Conservation (phyloP, 495 filamentous ascomycete species). For the Penicillium pancosmium region DNA sequence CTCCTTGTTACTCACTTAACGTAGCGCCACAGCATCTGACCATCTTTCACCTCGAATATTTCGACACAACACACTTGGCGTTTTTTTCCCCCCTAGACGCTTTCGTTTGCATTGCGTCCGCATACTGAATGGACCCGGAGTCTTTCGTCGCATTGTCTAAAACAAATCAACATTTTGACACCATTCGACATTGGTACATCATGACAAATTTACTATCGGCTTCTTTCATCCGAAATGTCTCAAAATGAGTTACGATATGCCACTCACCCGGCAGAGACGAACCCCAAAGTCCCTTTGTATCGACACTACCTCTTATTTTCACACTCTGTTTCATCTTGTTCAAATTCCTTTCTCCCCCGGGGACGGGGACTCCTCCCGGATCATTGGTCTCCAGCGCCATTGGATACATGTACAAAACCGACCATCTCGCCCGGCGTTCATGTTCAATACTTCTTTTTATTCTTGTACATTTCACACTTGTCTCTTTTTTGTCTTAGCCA, state of each 20-base stretch:
- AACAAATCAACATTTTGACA: not conserved
- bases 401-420: slow-evolving; percentile 28
- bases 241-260: slow-evolving; percentile 1
- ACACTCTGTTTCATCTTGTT: slow-evolving; percentile 3
- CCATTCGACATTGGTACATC: slow-evolving; percentile 14
- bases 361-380: not conserved
- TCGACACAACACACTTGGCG: slow-evolving; percentile 28
- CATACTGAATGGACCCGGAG: slow-evolving; percentile 19
- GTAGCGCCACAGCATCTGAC: slow-evolving; percentile 35
- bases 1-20: slow-evolving; percentile 32
- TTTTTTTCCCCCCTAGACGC: slow-evolving; percentile 23
- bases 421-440: slow-evolving; percentile 21
- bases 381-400: slow-evolving; percentile 1
- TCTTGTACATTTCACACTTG: slow-evolving; percentile 8
- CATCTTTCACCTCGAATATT: slow-evolving; percentile 11
- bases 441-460: slow-evolving; percentile 3
- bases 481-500: slow-evolving; percentile 4
- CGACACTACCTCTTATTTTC: slow-evolving; percentile 3
- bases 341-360: not conserved
- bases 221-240: slow-evolving; percentile 3
- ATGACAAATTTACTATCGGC: slow-evolving; percentile 16
- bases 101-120: slow-evolving; percentile 16
- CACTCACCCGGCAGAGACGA: not conserved
- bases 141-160: slow-evolving; percentile 19
- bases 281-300: not conserved